Evolutionary conservation across 306 rosid genomes (phyloP).

Genomic region (Nissolia schottii): DNA sequence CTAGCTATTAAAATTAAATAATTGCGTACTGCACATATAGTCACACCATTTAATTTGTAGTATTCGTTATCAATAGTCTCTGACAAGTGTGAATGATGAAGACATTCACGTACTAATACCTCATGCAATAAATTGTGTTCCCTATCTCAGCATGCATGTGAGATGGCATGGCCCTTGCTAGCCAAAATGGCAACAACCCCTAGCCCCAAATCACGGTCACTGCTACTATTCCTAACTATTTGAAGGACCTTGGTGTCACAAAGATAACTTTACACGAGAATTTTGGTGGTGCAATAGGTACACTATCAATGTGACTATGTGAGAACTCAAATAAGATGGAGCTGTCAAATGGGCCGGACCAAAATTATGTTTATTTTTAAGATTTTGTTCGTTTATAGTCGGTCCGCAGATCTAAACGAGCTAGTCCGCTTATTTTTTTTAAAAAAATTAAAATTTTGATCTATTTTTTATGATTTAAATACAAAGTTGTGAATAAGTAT

Average conservation of each 20-base stretch:
- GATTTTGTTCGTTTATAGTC: too few species aligned
- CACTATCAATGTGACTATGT: neutral
- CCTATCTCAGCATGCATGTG: slow-evolving; percentile 21
- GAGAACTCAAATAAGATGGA: too few species aligned
- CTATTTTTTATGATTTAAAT: too few species aligned
- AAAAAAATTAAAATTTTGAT: too few species aligned
- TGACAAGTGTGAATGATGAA: slow-evolving; percentile 19
- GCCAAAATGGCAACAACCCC: neutral
- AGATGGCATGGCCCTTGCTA: slow-evolving; percentile 24
- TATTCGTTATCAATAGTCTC: neutral
- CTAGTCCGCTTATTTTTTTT: too few species aligned
- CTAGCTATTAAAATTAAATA: neutral
- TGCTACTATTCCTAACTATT: neutral
- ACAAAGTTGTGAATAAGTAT: too few species aligned
- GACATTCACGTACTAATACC: slow-evolving; percentile 21
- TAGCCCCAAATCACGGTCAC: slow-evolving; percentile 22
- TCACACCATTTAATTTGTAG: slow-evolving; percentile 13
- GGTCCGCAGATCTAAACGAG: too few species aligned
- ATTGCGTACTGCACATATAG: neutral
- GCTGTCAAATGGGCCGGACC: too few species aligned
- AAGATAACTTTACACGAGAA: neutral
- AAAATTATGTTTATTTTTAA: too few species aligned
- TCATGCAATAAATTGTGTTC: slow-evolving; percentile 16
- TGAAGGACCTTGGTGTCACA: neutral
- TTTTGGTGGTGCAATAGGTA: neutral